Base-by-base conservation (phyloP, 2,329 filamentous ascomycete species). In the Penicillium sclerotigenum region DNA sequence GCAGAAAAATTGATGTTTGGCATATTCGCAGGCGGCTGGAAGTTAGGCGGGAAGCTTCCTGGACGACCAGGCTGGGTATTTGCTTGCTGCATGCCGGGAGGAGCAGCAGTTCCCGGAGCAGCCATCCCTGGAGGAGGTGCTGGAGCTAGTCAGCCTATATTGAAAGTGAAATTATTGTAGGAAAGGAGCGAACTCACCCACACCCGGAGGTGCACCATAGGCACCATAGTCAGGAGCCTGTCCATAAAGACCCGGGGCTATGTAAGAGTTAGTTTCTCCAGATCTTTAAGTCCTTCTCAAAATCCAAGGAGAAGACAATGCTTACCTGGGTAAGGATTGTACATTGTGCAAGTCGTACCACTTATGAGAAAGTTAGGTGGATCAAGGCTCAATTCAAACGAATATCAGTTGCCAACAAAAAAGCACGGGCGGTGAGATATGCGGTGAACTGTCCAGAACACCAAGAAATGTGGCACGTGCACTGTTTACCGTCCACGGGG, bases 1-100 rank as follows among this genome's bases (percentile, higher is more conserved):
- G 94, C 94, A 69, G 90, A 96, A 80, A 97, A 96, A 79, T 99
- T 97, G 80, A 99, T 96, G 73, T 96, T 95, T 49, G 93, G 91
- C 83, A 97, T 90, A 71, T 94, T 96, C 48, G 89, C 81, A 10
- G 93, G 92, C 47, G 91, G 86, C 79, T 95, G 90, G 76, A 96
- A 97, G 74, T 86, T 90, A 57, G 87, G 80, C 59, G 90, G 91
- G 62, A 96, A 86, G 68, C 85, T 87, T 74, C 84, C 89, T 72
- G 89, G 89, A 80, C 89, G 87, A 78, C 87, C 89, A 78, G 89
- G 83, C 79, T 90, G 82, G 71, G 81, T 81, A 74, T 84, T 89
- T 70, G 85, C 81, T 79, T 88, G 88, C 71, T 88, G 87, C 75
- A 93, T 84, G 74, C 89, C 90, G 57, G 89, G 88, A 63, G 89